Conservation (phyloP, 2,329 filamentous ascomycete species). For the Calonectria multiphialidica region DNA sequence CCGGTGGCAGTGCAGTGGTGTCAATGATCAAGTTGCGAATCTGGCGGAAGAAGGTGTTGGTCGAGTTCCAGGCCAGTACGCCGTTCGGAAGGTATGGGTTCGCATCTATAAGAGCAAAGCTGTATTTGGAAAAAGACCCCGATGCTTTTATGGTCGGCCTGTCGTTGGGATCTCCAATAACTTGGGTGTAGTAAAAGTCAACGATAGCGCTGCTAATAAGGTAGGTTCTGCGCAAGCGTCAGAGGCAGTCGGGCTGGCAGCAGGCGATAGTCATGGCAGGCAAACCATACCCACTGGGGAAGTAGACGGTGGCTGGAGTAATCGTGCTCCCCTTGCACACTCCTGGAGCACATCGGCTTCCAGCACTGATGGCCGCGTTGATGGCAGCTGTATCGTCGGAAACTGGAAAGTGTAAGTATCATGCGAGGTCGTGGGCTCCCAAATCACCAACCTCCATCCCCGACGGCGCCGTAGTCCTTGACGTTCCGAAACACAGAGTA, state of each 20-base stretch:
- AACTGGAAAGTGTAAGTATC: slow-evolving; percentile 28
- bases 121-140: slow-evolving; percentile 56
- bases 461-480: slow-evolving; percentile 46
- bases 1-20: slow-evolving; percentile 61
- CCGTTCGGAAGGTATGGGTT: slow-evolving; percentile 58
- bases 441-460: slow-evolving; percentile 42
- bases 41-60: slow-evolving; percentile 71
- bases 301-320: slow-evolving; percentile 53
- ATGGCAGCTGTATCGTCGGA: slow-evolving; percentile 45
- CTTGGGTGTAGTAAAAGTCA: slow-evolving; percentile 83
- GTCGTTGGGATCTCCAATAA: slow-evolving; percentile 76
- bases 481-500: slow-evolving; percentile 48
- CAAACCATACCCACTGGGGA: slow-evolving; percentile 49
- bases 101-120: slow-evolving; percentile 61
- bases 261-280: neutral
- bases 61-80: slow-evolving; percentile 61
- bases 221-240: slow-evolving; percentile 65
- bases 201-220: slow-evolving; percentile 77
- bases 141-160: slow-evolving; percentile 68
- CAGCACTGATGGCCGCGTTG: slow-evolving; percentile 43
- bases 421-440: neutral
- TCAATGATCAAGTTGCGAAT: slow-evolving; percentile 70
- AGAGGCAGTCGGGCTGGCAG: slow-evolving; percentile 15
- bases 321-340: slow-evolving; percentile 47
- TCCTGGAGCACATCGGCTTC: slow-evolving; percentile 38